Evolutionary conservation across 768 basidiomycete genomes (phyloP).

Genomic region (Tricholoma saponaceum): DNA sequence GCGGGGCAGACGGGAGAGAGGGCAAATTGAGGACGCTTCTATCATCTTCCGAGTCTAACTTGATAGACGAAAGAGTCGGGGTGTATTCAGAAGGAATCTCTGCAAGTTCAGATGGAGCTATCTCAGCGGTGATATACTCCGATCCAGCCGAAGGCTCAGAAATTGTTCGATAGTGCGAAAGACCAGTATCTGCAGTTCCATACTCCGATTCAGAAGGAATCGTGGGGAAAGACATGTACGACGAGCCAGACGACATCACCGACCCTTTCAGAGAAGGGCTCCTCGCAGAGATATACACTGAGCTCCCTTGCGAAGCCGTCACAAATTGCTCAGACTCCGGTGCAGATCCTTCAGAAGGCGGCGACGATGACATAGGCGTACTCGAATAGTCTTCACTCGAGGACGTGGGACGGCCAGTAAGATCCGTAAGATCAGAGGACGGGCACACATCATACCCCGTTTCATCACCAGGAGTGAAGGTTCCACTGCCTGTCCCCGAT

Average conservation of each 20-base stretch:
- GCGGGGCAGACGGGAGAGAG: constrained; percentile 14
- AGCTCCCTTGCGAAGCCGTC: constrained; percentile 46
- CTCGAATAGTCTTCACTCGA: constrained; percentile 25
- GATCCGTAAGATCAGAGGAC: constrained; percentile 45
- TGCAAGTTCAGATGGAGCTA: constrained; percentile 34
- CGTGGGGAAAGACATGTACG: constrained; percentile 54
- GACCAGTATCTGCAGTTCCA: constrained; percentile 26
- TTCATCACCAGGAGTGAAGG: constrained; percentile 35
- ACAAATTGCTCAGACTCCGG: constrained; percentile 35
- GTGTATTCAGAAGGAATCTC: constrained; percentile 42
- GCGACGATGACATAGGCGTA: constrained; percentile 30
- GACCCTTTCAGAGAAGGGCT: constrained; percentile 44
- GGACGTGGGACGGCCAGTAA: constrained; percentile 30
- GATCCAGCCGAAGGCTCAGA: constrained; percentile 28
- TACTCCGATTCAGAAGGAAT: constrained; percentile 51
- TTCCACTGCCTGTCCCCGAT: constrained; percentile 19
- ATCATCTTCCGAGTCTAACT: constrained; percentile 28
- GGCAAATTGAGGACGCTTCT: constrained; percentile 16
- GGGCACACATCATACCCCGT: constrained; percentile 52
- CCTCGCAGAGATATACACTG: constrained; percentile 42
- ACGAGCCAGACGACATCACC: constrained; percentile 47
- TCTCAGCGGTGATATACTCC: constrained; percentile 47
- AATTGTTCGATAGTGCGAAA: constrained; percentile 25
- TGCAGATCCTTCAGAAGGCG: constrained; percentile 28
- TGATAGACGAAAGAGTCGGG: constrained; percentile 34